Conservation (phyloP, 164 flowering plant genomes). For the Cinnamomum micranthum region DNA sequence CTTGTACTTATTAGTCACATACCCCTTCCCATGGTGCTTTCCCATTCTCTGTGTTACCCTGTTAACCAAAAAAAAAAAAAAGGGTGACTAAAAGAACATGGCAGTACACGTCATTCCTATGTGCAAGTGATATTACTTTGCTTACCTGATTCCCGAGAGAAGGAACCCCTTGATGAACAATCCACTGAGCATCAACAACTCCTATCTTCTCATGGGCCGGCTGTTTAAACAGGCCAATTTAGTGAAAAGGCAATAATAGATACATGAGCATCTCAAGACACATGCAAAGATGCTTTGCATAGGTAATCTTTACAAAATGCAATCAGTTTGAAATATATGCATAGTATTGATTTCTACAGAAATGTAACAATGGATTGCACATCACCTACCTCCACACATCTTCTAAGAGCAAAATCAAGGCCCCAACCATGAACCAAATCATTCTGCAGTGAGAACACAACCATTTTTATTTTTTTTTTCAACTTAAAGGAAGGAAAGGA, state of each 20-base stretch:
- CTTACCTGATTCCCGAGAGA: constrained; percentile 87
- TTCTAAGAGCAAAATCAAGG: constrained; percentile 84
- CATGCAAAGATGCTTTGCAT: neutral
- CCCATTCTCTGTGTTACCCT: constrained; percentile 66
- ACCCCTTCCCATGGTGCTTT: constrained; percentile 85
- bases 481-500: neutral
- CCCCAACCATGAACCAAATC: constrained; percentile 99
- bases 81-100: neutral
- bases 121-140: neutral
- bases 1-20: constrained; percentile 1
- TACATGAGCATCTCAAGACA: neutral
- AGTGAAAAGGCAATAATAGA: neutral
- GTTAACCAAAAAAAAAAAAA: constrained; percentile 4
- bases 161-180: constrained; percentile 81
- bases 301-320: neutral
- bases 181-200: constrained; percentile 96
- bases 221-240: constrained; percentile 22
- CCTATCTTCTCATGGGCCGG: constrained; percentile 97
- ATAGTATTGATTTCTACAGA: neutral
- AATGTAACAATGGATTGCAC: neutral
- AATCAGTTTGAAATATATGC: neutral
- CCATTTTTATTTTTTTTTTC: too few species aligned
- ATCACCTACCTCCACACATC: constrained; percentile 74
- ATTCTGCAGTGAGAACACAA: constrained; percentile 48
- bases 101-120: neutral